A percentile compares a stretch with the other conserved stretches of the same genome.
Evolutionary conservation across 345 rosid species (phyloP).

Genomic region (Murraya koenigii): DNA sequence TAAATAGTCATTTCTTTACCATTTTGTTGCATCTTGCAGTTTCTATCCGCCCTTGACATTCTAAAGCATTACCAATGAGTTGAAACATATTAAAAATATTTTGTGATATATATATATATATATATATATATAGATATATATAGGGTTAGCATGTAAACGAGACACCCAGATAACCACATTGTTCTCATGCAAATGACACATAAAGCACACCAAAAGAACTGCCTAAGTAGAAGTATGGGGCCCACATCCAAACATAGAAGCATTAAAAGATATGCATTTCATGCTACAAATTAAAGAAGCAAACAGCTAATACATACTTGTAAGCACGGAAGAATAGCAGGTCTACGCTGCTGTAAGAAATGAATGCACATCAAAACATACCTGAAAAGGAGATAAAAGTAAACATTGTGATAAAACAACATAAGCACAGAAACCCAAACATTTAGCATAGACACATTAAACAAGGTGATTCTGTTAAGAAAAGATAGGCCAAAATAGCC

Average conservation of each 20-base stretch:
- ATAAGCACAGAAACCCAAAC: background rate
- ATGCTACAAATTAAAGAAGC: background rate
- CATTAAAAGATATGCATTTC: background rate
- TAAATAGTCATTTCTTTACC: background rate
- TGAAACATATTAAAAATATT: background rate
- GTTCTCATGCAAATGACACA: background rate
- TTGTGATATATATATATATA: too few species aligned
- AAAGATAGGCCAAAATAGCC: background rate
- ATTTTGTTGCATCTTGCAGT: background rate
- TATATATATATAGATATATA: too few species aligned
- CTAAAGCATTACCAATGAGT: background rate
- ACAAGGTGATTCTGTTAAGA: background rate
- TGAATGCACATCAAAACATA: conserved; percentile 97
- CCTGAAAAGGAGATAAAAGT: conserved; percentile 42
- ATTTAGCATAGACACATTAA: background rate
- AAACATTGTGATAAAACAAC: background rate
- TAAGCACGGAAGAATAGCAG: conserved; percentile 94
- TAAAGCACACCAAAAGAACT: background rate
- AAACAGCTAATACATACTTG: conserved; percentile 48
- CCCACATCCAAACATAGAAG: background rate
- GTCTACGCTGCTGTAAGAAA: conserved; percentile 85
- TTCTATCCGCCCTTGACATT: background rate
- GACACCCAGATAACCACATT: background rate
- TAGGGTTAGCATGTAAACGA: background rate
- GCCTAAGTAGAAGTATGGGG: background rate